Base-by-base conservation (phyloP, 2,329 filamentous ascomycete genomes). In the Colletotrichum filicis region DNA sequence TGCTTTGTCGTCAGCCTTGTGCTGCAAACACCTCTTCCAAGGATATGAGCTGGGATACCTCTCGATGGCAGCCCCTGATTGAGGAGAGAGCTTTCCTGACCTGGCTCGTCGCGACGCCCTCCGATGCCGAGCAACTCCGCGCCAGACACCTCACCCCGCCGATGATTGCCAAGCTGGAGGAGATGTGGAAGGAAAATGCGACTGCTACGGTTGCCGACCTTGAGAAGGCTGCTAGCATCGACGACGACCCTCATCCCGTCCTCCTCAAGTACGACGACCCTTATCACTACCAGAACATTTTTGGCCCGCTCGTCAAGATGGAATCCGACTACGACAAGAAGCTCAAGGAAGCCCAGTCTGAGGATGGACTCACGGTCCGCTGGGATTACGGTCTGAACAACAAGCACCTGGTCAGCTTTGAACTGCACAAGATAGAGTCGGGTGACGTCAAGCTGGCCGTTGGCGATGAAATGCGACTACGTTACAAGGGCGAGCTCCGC, bases 11-110 rank as follows among this genome's bases (percentile, higher is more conserved):
- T 74, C 97, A 98, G 83, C 97, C 97, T 59, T 99, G 97, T 83
- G 97, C 96, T 42, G 93, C 97, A 32, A 96, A 94, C 85, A 94
- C 95, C 1, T 98, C 97, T 42, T 96, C 95, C 76, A 99, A 99
- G 84, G 97, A 99, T 79, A 98, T 99, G 95, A 99, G 97, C 82
- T 99, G 97, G 97, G 97, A 99, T 82, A 97, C 95, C 6, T 97
- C 96, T 30, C 92, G 95, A 80, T 99, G 97, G 97, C 95, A 98
- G 82, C 97, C 97, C 14, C 88, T 99, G 71, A 98, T 99, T 76
- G 95, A 98, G 83, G 97, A 99, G 80, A 94, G 97, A 62, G 97
- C 95, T 19, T 99, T 99, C 81, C 85, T 99, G 49, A 90, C 93
- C 52, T 99, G 97, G 97, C 93, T 99, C 28, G 96, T 99, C 8